Evolutionary conservation across 148 eudicot species (phyloP).

Genomic region (Talinum fruticosum): DNA sequence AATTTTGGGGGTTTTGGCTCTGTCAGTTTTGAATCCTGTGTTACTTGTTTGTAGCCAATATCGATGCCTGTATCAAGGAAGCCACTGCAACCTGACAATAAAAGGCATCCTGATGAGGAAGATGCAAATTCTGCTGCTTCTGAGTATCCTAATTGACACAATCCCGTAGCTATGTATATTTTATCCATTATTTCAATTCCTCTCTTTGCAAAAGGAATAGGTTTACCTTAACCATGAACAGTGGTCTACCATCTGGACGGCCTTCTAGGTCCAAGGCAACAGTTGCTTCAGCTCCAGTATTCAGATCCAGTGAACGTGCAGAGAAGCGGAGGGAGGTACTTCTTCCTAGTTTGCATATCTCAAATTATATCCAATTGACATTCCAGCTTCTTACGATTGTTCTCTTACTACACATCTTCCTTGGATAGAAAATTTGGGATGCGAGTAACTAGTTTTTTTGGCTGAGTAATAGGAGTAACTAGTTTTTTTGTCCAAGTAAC

Average conservation of each 20-base stretch:
- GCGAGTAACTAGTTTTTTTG: too few species aligned
- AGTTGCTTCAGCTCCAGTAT: slow-evolving; percentile 65
- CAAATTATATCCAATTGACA: too few species aligned
- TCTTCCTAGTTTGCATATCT: background rate
- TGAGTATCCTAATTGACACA: slow-evolving; percentile 53
- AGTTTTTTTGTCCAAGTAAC: too few species aligned
- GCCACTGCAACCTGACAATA: slow-evolving; percentile 55
- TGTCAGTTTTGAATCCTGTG: background rate
- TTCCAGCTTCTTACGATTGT: too few species aligned
- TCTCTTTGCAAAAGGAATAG: slow-evolving; percentile 3
- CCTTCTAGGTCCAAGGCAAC: slow-evolving; percentile 41
- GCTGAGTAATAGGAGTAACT: too few species aligned
- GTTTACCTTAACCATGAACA: slow-evolving; percentile 42
- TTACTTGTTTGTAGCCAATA: slow-evolving; percentile 38
- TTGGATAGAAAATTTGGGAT: too few species aligned
- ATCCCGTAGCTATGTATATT: background rate
- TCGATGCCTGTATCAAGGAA: slow-evolving; percentile 46
- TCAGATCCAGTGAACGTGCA: slow-evolving; percentile 72
- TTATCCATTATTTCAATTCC: background rate
- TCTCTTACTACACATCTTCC: too few species aligned
- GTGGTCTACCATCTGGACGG: slow-evolving; percentile 39
- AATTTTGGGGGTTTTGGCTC: too few species aligned
- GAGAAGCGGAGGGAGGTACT: slow-evolving; percentile 87
- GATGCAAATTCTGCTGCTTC: slow-evolving; percentile 63
- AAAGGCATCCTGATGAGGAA: slow-evolving; percentile 70